Conservation (phyloP, 768 basidiomycete genomes). For the Hericium rajendrae region DNA sequence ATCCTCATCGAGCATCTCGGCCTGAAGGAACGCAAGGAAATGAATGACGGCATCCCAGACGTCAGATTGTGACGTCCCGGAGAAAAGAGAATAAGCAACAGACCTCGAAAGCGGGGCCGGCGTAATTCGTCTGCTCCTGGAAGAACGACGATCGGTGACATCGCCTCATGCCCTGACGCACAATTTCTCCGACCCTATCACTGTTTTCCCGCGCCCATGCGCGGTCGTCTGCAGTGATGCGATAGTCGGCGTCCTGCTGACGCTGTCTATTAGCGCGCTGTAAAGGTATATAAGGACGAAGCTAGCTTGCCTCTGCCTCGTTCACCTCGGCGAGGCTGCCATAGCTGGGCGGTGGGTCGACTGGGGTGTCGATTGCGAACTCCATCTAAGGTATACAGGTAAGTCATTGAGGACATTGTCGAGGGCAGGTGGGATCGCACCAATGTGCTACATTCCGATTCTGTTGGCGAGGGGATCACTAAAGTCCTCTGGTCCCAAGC, state of each 20-base stretch:
- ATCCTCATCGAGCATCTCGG: neutral
- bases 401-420: neutral
- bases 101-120: neutral
- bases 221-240: slow-evolving; percentile 1
- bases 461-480: slow-evolving; percentile 10
- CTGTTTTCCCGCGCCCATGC: slow-evolving; percentile 2
- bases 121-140: neutral
- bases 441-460: slow-evolving; percentile 24
- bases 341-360: neutral
- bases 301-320: neutral
- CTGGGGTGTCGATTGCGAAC: neutral
- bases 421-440: slow-evolving; percentile 8
- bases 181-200: neutral
- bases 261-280: neutral
- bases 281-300: neutral
- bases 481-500: slow-evolving; percentile 1
- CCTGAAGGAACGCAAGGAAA: neutral
- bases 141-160: neutral
- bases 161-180: neutral
- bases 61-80: neutral
- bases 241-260: neutral
- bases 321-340: neutral
- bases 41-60: neutral
- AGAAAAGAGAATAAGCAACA: neutral
- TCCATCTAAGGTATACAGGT: neutral